Conservation (phyloP, 805 yeast species). For the Suhomyces sp. region DNA sequence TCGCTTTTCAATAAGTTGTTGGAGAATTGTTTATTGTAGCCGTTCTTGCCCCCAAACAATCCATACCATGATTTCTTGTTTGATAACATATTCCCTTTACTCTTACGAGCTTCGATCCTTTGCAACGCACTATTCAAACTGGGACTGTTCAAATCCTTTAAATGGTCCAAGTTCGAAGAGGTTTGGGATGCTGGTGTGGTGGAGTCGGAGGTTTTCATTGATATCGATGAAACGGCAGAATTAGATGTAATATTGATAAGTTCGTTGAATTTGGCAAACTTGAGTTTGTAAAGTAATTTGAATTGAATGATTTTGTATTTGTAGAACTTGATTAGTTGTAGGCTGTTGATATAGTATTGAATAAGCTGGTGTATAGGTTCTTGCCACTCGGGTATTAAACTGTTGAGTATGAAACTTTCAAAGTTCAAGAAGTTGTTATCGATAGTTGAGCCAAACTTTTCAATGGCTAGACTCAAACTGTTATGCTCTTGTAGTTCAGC, state of each 20-base stretch:
- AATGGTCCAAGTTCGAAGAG: conserved; percentile 15
- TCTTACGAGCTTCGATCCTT: conserved; percentile 27
- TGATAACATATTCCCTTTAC: conserved; percentile 6
- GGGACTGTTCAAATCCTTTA: conserved; percentile 40
- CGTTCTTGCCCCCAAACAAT: conserved; percentile 41
- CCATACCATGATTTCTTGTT: conserved; percentile 43
- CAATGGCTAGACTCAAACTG: conserved; percentile 36
- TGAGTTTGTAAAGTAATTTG: conserved; percentile 38
- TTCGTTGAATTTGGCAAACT: conserved; percentile 38
- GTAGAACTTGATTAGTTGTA: conserved; percentile 47
- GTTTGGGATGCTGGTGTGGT: not conserved
- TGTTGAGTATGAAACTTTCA: conserved; percentile 41
- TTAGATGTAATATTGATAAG: conserved; percentile 25
- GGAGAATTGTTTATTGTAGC: conserved; percentile 18
- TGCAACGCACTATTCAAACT: conserved; percentile 35
- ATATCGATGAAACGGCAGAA: conserved; percentile 7
- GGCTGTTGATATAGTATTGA: conserved; percentile 41
- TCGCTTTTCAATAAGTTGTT: conserved; percentile 10
- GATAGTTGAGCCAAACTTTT: conserved; percentile 51
- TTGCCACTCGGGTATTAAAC: conserved; percentile 42
- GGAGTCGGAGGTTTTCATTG: conserved; percentile 3
- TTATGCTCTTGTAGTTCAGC: conserved; percentile 9
- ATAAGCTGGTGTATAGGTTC: conserved; percentile 51
- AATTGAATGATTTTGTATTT: conserved; percentile 52
- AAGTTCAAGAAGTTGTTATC: conserved; percentile 50